Conservation (phyloP, 768 basidiomycete species). For the Macrolepiota dolichaula region DNA sequence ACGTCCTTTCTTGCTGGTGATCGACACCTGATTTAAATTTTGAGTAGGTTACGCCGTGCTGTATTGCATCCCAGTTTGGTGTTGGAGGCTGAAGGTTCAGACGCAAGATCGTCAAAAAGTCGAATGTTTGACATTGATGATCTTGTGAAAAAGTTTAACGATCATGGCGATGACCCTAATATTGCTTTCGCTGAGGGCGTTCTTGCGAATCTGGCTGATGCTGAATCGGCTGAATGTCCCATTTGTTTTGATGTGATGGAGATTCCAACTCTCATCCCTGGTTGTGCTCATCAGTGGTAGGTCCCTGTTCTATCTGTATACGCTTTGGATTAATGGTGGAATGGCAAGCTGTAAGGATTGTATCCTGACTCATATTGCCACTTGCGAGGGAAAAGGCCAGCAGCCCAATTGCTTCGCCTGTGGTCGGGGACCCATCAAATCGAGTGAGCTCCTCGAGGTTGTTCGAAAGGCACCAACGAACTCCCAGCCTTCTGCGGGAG, state of each 20-base stretch:
- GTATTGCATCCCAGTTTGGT: constrained; percentile 90
- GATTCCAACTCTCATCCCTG: constrained; percentile 62
- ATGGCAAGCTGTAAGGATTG: constrained; percentile 79
- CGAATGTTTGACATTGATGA: constrained; percentile 52
- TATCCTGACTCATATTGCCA: constrained; percentile 68
- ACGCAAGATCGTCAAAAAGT: constrained; percentile 34
- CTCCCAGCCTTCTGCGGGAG: constrained; percentile 34
- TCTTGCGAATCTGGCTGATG: constrained; percentile 58
- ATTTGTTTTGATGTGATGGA: constrained; percentile 83
- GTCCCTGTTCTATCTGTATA: constrained; percentile 15
- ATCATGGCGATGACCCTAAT: constrained; percentile 27
- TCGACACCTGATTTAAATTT: constrained; percentile 4
- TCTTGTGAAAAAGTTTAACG: constrained; percentile 52
- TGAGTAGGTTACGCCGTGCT: constrained; percentile 75
- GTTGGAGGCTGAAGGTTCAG: constrained; percentile 45
- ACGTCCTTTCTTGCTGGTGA: constrained; percentile 16
- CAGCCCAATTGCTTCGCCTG: constrained; percentile 81
- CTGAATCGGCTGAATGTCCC: constrained; percentile 62
- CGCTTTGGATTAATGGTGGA: neutral
- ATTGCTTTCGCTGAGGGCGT: constrained; percentile 58
- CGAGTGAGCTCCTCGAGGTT: constrained; percentile 62
- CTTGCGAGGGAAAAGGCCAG: constrained; percentile 67
- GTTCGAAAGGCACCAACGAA: constrained; percentile 31
- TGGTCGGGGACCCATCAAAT: constrained; percentile 63
- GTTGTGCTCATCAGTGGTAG: constrained; percentile 77